phyloP scores from a whole-genome alignment of 1,284 basidiomycete genomes.

The Clitocybe nebularis region DNA sequence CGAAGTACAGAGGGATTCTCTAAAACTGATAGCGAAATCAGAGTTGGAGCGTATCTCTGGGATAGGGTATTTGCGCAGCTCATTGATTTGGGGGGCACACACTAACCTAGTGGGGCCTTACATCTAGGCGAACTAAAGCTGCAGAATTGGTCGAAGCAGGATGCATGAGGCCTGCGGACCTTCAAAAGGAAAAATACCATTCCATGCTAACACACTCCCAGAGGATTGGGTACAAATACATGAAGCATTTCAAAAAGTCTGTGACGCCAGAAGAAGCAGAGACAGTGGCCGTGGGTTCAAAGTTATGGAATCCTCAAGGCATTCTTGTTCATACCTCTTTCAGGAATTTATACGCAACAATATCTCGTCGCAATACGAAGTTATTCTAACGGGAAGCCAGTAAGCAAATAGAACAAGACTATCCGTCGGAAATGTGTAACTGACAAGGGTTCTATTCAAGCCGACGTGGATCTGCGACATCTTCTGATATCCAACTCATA shows the following conservation, averaged over 20 bases:
- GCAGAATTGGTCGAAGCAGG: slow-evolving; percentile 42
- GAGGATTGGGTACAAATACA: slow-evolving; percentile 34
- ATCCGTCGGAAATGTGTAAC: background rate
- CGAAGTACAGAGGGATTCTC: background rate
- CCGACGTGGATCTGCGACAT: slow-evolving; percentile 35
- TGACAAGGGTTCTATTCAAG: slow-evolving; percentile 21
- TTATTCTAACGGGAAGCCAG: slow-evolving; percentile 48
- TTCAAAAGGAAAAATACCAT: slow-evolving; percentile 35
- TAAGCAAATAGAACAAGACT: slow-evolving; percentile 26
- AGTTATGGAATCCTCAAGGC: too few species aligned
- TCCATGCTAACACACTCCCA: slow-evolving; percentile 33
- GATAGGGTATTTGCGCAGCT: slow-evolving; percentile 19
- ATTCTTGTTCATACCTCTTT: background rate
- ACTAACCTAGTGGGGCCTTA: background rate
- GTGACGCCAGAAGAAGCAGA: slow-evolving; percentile 38
- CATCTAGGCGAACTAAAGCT: slow-evolving; percentile 30
- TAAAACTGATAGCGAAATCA: slow-evolving; percentile 13
- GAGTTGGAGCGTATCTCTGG: slow-evolving; percentile 22
- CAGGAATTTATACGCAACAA: slow-evolving; percentile 43
- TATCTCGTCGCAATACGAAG: slow-evolving; percentile 41
- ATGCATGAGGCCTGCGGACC: slow-evolving; percentile 38
- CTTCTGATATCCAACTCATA: slow-evolving; percentile 36
- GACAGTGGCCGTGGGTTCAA: slow-evolving; percentile 35
- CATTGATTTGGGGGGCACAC: background rate
- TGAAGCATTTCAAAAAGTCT: slow-evolving; percentile 31